phyloP scores from a whole-genome alignment of 23 red algal species.

The Gracilaria caudata region DNA sequence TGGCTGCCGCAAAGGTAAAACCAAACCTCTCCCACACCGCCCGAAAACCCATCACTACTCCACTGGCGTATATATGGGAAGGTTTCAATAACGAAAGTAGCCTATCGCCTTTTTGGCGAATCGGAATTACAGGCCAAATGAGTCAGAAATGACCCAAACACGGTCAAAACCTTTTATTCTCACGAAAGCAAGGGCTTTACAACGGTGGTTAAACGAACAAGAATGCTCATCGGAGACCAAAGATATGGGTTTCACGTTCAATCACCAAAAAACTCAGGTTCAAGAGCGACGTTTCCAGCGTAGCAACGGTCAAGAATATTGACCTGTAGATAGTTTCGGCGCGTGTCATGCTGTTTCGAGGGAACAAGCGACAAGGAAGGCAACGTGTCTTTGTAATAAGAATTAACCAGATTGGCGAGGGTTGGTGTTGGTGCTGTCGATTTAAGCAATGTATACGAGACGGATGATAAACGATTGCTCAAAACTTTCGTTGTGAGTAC shows the following conservation, averaged over 20 bases:
- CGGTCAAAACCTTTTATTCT: slow-evolving; percentile 2
- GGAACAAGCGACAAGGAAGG: neutral
- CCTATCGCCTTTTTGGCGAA: slow-evolving; percentile 4
- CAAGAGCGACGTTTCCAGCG: neutral
- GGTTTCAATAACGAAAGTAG: slow-evolving; percentile 37
- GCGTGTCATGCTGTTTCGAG: slow-evolving; percentile 1
- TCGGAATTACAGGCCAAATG: neutral
- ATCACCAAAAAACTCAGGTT: slow-evolving; percentile 14
- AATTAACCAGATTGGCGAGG: neutral
- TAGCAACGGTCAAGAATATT: slow-evolving; percentile 53
- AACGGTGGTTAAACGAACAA: neutral
- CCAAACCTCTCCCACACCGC: slow-evolving; percentile 1
- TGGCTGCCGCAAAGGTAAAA: slow-evolving; percentile 15
- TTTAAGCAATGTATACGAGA: neutral
- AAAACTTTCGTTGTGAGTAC: neutral
- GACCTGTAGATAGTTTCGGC: slow-evolving; percentile 22
- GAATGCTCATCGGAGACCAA: neutral
- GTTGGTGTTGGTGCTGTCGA: neutral
- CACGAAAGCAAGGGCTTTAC: neutral
- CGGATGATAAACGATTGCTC: neutral
- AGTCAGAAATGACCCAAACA: neutral
- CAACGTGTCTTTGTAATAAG: neutral
- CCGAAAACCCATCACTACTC: neutral
- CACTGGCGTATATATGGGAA: slow-evolving; percentile 12
- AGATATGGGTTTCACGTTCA: neutral